Evolutionary conservation across 139 green algal species (phyloP).

Genomic region (Edaphochlamys debaryana): DNA sequence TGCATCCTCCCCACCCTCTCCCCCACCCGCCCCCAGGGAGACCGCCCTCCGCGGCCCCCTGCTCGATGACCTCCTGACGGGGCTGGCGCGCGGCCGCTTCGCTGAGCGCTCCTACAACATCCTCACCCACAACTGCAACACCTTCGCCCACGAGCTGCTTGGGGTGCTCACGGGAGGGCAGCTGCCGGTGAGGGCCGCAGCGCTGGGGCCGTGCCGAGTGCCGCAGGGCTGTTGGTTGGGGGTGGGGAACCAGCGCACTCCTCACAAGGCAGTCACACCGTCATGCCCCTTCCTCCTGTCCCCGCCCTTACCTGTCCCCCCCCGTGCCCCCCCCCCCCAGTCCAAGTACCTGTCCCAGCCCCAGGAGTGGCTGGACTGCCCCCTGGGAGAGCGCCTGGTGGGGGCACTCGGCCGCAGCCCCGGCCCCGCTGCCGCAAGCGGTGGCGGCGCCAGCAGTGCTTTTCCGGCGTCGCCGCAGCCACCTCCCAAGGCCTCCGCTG

Average conservation of each 20-base stretch:
- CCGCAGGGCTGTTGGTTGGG: neutral
- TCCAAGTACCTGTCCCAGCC: neutral
- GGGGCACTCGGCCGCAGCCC: no score
- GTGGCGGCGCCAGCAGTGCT: no score
- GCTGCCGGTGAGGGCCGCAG: conserved; percentile 8
- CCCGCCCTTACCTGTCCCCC: no score
- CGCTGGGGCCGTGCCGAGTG: no score
- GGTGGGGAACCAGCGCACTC: neutral
- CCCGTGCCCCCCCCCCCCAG: neutral
- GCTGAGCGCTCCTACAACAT: conserved; percentile 13
- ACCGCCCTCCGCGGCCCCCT: neutral
- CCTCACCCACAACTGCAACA: conserved; percentile 38
- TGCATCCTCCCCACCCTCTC: neutral
- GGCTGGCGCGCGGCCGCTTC: neutral
- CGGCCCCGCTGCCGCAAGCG: no score
- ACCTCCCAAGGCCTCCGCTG: no score
- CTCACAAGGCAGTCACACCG: no score
- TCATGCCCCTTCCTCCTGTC: neutral
- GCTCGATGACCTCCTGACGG: conserved; percentile 1
- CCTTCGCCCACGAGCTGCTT: conserved; percentile 20
- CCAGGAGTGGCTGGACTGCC: neutral
- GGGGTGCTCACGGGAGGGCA: neutral
- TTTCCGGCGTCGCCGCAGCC: no score
- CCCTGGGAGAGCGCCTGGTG: no score
- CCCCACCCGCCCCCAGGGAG: neutral